Percentiles rank a stretch among this genome's conserved stretches.
These are phyloP conservation scores for Zelonia costaricensis DNA, from an alignment of 208 protist species.

Conservation along the genomic window DNA sequence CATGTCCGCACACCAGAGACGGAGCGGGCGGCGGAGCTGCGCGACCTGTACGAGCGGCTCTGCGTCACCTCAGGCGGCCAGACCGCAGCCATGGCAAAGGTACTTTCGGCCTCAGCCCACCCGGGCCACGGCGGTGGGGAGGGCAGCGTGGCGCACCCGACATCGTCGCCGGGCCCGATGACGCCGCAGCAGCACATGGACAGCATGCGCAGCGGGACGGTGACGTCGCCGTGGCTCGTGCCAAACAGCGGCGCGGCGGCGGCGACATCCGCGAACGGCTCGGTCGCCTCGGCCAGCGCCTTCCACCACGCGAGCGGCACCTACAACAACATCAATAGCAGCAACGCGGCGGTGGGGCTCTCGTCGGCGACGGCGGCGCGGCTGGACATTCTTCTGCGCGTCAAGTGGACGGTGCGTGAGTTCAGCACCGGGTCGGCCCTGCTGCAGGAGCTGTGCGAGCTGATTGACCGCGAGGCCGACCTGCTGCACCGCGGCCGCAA, in stretches of 20 bases:
- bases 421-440: constrained; percentile 75
- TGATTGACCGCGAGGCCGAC: constrained; percentile 97
- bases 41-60: constrained; percentile 89
- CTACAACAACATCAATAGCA: background rate
- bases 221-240: too few species aligned
- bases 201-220: too few species aligned
- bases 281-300: too few species aligned
- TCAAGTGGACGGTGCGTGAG: constrained; percentile 98
- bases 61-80: constrained; percentile 22
- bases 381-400: constrained; percentile 95
- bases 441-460: constrained; percentile 91
- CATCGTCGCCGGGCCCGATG: background rate
- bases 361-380: constrained; percentile 57
- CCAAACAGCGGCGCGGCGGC: too few species aligned
- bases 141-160: too few species aligned
- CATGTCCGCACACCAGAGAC: constrained; percentile 91
- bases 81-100: background rate
- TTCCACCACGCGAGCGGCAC: too few species aligned
- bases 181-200: too few species aligned
- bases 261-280: too few species aligned
- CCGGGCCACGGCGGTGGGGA: background rate
- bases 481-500: constrained; percentile 92
- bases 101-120: background rate
- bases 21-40: constrained; percentile 93
- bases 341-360: background rate